Evolutionary conservation across 441 rosid species (phyloP).

Genomic region (Geranium incanum): DNA sequence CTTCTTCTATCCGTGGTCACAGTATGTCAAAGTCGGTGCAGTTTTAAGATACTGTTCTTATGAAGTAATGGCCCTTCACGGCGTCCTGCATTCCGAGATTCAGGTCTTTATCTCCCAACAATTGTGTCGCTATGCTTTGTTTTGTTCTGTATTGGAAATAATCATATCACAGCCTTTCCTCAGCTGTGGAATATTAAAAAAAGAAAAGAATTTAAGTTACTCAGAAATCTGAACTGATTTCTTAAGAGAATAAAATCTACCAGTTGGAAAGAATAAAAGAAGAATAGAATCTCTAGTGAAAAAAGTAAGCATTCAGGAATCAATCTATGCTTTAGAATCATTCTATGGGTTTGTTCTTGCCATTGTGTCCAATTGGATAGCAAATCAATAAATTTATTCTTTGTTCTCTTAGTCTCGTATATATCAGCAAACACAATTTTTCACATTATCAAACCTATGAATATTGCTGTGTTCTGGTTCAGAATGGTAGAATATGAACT

Average conservation of each 20-base stretch:
- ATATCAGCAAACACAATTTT: neutral
- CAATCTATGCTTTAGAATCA: neutral
- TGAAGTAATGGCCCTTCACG: constrained; percentile 68
- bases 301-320: neutral
- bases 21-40: constrained; percentile 59
- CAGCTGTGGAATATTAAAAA: neutral
- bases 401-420: constrained; percentile 12
- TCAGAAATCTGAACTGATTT: neutral
- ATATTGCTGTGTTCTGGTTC: constrained; percentile 19
- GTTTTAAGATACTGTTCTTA: constrained; percentile 51
- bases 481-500: neutral
- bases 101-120: constrained; percentile 26
- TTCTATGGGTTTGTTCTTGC: neutral
- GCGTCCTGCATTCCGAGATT: constrained; percentile 64
- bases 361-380: neutral
- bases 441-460: neutral
- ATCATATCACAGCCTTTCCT: neutral
- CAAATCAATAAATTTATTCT: constrained; percentile 11
- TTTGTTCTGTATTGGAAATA: neutral
- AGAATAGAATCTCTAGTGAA: neutral
- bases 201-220: neutral
- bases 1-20: constrained; percentile 64
- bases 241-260: neutral
- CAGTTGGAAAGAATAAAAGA: neutral
- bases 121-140: neutral